Base-by-base conservation (phyloP, 768 basidiomycete species). In the Termitomyces sp. region DNA sequence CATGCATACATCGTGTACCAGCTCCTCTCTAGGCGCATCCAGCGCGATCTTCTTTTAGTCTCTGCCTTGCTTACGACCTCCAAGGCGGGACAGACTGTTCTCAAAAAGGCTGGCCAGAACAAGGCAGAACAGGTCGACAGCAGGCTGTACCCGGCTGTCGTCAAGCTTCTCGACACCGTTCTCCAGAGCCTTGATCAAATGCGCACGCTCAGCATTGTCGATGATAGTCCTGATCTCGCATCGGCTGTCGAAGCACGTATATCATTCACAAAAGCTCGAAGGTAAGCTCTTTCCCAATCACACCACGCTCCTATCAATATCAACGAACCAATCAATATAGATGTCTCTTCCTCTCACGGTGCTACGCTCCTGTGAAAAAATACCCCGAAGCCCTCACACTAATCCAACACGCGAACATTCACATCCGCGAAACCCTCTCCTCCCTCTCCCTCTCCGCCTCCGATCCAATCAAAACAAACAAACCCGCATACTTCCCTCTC, bases 1-100 rank as follows among this genome's bases (percentile, higher is more conserved):
- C 90, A 97, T 63, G 83, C 89, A 17, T 96, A 88, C 68, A 85
- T 96, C 63, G 81, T 91, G 45, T 94, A 92, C 70, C 90, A 93
- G 60, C 85, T 97, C 32, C 82, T 97, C 49, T 85, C 91, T 19
- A 83, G 87, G 51, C 90, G 95, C 9, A 93, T 92, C 51, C 85
- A 94, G 66, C 88, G 95, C 16, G 95, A 98, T 66, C 80, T 93
- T 4, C 81, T 94, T 23, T 82, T 97, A 47, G 81, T 89, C 59
- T 82, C 82, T 23, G 83, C 88, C 2, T 77, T 87, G 3, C 75
- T 89, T 74, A 6, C 79, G 80, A 56, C 72, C 63, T 46, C 68
- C 70, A 37, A 67, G 65, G 63, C 47, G 25, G 44, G 42, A 12
- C 35, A 61, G 58, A 31, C 59, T 27, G 61, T 45, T 52, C 37